Conservation (phyloP, 768 basidiomycete genomes). For the Boletus edulis region DNA sequence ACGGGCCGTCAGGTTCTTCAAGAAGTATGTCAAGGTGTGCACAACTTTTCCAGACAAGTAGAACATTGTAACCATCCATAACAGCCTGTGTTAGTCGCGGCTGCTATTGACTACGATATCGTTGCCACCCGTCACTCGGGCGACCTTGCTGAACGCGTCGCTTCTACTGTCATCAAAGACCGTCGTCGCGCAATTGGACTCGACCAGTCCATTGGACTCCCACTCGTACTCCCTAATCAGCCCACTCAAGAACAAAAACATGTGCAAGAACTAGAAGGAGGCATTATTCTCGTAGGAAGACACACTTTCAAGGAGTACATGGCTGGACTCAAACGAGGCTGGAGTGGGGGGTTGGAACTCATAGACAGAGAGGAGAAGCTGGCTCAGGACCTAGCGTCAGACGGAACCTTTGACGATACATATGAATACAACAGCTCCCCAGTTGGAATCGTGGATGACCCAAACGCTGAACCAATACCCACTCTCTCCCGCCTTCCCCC, state of each 20-base stretch:
- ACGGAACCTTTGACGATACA: slow-evolving; percentile 77
- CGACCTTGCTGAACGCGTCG: slow-evolving; percentile 74
- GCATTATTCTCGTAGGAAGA: slow-evolving; percentile 82
- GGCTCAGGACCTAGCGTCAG: slow-evolving; percentile 62
- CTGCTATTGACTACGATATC: slow-evolving; percentile 90
- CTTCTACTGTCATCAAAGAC: slow-evolving; percentile 67
- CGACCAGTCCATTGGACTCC: slow-evolving; percentile 44
- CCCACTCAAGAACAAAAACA: slow-evolving; percentile 51
- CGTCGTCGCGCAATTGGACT: slow-evolving; percentile 68
- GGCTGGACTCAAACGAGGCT: slow-evolving; percentile 81
- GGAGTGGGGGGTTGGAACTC: slow-evolving; percentile 68
- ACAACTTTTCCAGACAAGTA: slow-evolving; percentile 10
- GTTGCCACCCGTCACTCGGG: slow-evolving; percentile 80
- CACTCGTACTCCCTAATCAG: slow-evolving; percentile 50
- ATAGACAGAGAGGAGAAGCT: slow-evolving; percentile 71
- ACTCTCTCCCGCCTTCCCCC: slow-evolving; percentile 37
- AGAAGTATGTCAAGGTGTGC: slow-evolving; percentile 94
- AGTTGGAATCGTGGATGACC: slow-evolving; percentile 23
- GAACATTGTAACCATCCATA: slow-evolving; percentile 1
- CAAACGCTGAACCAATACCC: slow-evolving; percentile 41
- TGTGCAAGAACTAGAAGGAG: slow-evolving; percentile 71
- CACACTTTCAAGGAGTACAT: slow-evolving; percentile 95
- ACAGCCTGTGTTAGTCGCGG: slow-evolving; percentile 91
- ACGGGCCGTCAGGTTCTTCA: slow-evolving; percentile 82
- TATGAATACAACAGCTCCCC: slow-evolving; percentile 31